Conservation (phyloP, 805 yeast genomes). For the Blastobotrys chiropterorum region DNA sequence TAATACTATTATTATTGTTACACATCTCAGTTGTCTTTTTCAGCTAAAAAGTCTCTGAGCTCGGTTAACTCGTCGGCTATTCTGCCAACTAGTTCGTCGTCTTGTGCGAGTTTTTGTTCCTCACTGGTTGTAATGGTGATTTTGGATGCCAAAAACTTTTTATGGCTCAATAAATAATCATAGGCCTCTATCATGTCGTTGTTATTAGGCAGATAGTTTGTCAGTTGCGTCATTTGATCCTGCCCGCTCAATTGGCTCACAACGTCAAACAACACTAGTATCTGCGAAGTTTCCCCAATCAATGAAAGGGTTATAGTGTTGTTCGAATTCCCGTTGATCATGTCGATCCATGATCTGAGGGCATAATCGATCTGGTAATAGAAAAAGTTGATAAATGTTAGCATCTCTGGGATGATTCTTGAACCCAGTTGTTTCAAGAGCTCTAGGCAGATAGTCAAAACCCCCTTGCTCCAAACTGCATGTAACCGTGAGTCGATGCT, state of each 20-base stretch:
- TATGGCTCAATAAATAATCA: conserved; percentile 75
- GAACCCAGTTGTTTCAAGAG: conserved; percentile 59
- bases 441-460: conserved; percentile 59
- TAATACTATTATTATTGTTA: too few relatives aligned
- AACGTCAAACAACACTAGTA: conserved; percentile 57
- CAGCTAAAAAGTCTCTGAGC: too few relatives aligned
- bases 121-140: conserved; percentile 57
- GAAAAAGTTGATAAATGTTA: conserved; percentile 57
- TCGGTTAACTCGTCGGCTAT: conserved; percentile 49
- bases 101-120: conserved; percentile 53
- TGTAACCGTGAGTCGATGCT: conserved; percentile 52
- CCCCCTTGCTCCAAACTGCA: conserved; percentile 79
- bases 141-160: conserved; percentile 70
- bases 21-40: too few relatives aligned
- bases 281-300: conserved; percentile 61
- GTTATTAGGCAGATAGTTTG: conserved; percentile 31
- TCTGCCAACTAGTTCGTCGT: conserved; percentile 40
- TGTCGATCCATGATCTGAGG: conserved; percentile 56
- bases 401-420: conserved; percentile 55
- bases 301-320: conserved; percentile 42
- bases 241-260: conserved; percentile 49
- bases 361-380: conserved; percentile 59
- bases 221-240: conserved; percentile 31
- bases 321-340: conserved; percentile 32
- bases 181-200: conserved; percentile 55